These are phyloP conservation scores for Setomelanomma holmii DNA, from an alignment of 2,329 filamentous ascomycete genomes.

Conservation along the genomic window DNA sequence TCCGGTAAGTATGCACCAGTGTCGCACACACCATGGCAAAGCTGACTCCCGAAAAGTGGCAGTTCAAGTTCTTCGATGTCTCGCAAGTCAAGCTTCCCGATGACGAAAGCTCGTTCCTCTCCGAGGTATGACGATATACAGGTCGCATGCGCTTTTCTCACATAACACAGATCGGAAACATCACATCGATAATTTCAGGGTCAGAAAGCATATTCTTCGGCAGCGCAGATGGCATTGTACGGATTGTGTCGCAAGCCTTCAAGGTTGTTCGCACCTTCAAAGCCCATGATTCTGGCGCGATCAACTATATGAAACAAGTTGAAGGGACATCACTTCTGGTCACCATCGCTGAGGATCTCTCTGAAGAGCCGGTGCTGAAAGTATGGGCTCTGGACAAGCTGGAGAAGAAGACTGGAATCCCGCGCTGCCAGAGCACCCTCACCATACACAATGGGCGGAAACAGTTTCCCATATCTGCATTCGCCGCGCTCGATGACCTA, in stretches of 20 bases:
- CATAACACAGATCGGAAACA: conserved; percentile 63
- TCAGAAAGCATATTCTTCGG: conserved; percentile 91
- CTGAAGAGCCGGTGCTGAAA: conserved; percentile 85
- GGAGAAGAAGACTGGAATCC: conserved; percentile 90
- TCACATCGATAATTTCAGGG: conserved; percentile 84
- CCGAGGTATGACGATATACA: conserved; percentile 68
- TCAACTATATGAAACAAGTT: conserved; percentile 92
- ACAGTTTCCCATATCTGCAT: conserved; percentile 93
- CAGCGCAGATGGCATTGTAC: conserved; percentile 82
- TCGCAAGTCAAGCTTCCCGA: conserved; percentile 80
- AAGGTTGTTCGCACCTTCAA: conserved; percentile 86
- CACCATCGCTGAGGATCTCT: conserved; percentile 86
- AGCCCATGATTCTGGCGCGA: conserved; percentile 79
- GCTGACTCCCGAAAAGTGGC: conserved; percentile 72
- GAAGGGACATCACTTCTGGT: conserved; percentile 85
- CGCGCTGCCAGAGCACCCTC: conserved; percentile 85
- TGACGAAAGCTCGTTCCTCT: conserved; percentile 77
- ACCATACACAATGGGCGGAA: conserved; percentile 88
- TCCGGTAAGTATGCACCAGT: conserved; percentile 38
- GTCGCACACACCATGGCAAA: conserved; percentile 10
- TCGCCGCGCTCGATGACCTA: conserved; percentile 84
- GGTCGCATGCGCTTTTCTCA: conserved; percentile 26
- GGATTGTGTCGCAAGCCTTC: conserved; percentile 86
- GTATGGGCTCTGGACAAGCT: conserved; percentile 97
- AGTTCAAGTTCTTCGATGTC: conserved; percentile 99